These are phyloP conservation scores for Candida sanyaensis DNA, from an alignment of 1,139 yeast genomes.

Conservation along the genomic window DNA sequence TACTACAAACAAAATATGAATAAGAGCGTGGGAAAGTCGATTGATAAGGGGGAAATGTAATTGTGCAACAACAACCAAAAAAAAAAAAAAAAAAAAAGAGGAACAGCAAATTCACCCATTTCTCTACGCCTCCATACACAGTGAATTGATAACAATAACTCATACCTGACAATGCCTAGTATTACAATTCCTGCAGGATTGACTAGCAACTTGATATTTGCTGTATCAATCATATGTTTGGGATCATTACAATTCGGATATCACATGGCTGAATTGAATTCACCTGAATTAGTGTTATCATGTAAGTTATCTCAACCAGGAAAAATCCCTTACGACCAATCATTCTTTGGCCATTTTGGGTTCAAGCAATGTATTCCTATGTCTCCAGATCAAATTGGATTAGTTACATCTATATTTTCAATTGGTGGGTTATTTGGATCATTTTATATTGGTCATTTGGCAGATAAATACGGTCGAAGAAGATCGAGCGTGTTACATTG, in stretches of 20 bases:
- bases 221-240: constrained; percentile 39
- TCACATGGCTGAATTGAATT: constrained; percentile 52
- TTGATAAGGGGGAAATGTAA: not conserved
- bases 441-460: constrained; percentile 65
- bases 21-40: not conserved
- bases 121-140: not conserved
- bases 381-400: constrained; percentile 67
- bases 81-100: no score
- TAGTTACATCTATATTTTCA: constrained; percentile 81
- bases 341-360: constrained; percentile 43
- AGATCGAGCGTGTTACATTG: constrained; percentile 58
- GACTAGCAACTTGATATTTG: constrained; percentile 28
- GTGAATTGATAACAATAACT: not conserved
- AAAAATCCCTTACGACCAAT: constrained; percentile 26
- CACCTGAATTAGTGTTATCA: constrained; percentile 45
- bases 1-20: no score
- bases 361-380: constrained; percentile 55
- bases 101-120: no score
- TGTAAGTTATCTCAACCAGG: constrained; percentile 38
- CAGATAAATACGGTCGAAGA: constrained; percentile 69
- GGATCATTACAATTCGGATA: constrained; percentile 53
- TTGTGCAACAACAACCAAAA: not conserved
- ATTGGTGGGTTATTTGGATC: constrained; percentile 88
- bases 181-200: constrained; percentile 13
- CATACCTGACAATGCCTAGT: not conserved